Evolutionary conservation across 2,329 filamentous ascomycete genomes (phyloP).

Genomic region (Knufia petricola): DNA sequence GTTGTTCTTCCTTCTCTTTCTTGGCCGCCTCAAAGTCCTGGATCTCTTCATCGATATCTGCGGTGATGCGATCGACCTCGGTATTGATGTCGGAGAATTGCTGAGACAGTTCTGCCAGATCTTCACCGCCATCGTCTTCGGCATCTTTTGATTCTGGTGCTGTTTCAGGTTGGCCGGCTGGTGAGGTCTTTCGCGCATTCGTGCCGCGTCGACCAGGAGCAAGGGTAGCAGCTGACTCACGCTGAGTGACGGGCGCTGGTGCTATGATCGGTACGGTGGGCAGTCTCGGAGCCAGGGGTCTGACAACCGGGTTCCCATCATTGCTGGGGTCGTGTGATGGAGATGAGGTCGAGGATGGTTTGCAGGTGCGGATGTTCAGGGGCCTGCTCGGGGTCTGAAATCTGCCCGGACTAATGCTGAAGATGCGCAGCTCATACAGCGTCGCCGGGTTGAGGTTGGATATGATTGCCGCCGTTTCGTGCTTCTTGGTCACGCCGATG

Average conservation of each 20-base stretch:
- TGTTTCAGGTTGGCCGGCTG: slow-evolving; percentile 43
- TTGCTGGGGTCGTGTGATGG: slow-evolving; percentile 13
- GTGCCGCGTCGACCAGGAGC: slow-evolving; percentile 50
- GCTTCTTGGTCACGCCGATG: slow-evolving; percentile 76
- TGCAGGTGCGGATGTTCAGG: slow-evolving; percentile 66
- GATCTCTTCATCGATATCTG: slow-evolving; percentile 57
- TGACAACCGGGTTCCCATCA: slow-evolving; percentile 36
- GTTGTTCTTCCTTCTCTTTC: slow-evolving; percentile 63
- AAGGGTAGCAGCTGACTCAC: not conserved
- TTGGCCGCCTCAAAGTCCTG: slow-evolving; percentile 58
- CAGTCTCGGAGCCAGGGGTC: slow-evolving; percentile 45
- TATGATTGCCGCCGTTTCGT: slow-evolving; percentile 82
- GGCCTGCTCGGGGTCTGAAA: slow-evolving; percentile 84
- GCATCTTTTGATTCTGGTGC: slow-evolving; percentile 15
- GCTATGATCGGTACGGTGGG: slow-evolving; percentile 42
- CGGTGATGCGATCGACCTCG: slow-evolving; percentile 71
- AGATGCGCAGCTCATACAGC: slow-evolving; percentile 88
- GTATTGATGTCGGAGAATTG: slow-evolving; percentile 69
- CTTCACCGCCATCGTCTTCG: slow-evolving; percentile 51
- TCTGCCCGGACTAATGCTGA: slow-evolving; percentile 82
- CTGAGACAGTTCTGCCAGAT: slow-evolving; percentile 68
- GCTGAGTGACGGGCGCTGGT: not conserved
- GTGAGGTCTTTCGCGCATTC: slow-evolving; percentile 62
- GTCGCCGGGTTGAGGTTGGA: slow-evolving; percentile 75
- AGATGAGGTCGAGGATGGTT: slow-evolving; percentile 32